phyloP scores from a whole-genome alignment of 176 grass and related monocot genomes.

The Hordeum vulgare region DNA sequence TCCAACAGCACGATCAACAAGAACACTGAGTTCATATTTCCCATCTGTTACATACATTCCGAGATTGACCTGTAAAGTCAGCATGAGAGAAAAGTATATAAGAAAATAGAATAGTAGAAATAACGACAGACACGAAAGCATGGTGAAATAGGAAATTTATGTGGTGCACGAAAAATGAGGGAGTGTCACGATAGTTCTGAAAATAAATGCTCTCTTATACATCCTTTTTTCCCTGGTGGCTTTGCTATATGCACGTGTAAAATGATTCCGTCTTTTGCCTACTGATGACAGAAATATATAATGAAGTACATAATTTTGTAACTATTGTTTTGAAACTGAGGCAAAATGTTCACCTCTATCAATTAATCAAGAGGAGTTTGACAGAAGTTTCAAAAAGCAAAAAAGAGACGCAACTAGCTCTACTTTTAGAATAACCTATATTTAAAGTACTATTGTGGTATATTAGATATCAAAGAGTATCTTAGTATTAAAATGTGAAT shows the following conservation, averaged over 20 bases:
- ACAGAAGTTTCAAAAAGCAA: not conserved
- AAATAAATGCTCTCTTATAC: not conserved
- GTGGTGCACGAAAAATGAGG: not conserved
- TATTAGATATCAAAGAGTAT: not conserved
- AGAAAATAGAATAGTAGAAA: not conserved
- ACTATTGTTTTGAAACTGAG: not conserved
- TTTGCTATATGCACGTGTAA: not conserved
- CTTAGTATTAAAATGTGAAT: not conserved
- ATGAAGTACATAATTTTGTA: not conserved
- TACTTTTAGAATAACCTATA: not conserved
- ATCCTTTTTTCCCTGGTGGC: not conserved
- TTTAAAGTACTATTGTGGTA: not conserved
- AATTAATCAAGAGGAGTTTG: not conserved
- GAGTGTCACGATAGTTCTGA: not conserved
- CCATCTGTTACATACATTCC: slow-evolving; percentile 67
- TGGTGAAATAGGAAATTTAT: not conserved
- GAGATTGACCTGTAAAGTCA: slow-evolving; percentile 61
- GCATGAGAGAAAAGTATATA: not conserved
- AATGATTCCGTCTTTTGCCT: not conserved
- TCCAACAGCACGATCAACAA: slow-evolving; percentile 86
- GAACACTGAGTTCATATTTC: slow-evolving; percentile 71
- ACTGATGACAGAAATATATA: no score
- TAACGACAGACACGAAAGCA: not conserved
- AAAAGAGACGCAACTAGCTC: not conserved
- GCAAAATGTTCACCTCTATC: not conserved